Evolutionary conservation across 176 grass and related monocot genomes (phyloP), one percentile per base, ranked within the genome.

Genomic region (Dendrocalamus sinicus): DNA sequence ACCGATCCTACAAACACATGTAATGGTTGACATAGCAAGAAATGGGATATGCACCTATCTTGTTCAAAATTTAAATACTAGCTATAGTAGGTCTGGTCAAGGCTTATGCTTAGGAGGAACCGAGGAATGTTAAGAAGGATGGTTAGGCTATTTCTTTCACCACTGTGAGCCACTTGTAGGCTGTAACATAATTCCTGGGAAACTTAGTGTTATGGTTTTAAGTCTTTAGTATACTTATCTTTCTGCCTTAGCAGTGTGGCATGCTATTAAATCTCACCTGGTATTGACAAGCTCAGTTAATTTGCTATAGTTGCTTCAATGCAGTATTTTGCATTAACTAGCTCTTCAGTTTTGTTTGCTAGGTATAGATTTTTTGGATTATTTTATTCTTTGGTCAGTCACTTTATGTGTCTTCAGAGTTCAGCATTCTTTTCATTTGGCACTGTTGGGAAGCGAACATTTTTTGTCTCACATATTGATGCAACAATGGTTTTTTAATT

Each of bases 381-480:
- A 16, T 67, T 75, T 66, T 75, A 43, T 53, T 48, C 35, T 73
- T 12, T 61, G 15, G 52, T 46, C 8, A 5, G 23, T 81, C 50
- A 35, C 41, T 83, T 17, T 37, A 46, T 45, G 43, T 75, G 5
- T n/a, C 13, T 55, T 53, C 17, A 64, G n/a, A 80, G 44, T 53
- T 83, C 40, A 44, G n/a, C 19, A 57, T 79, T 79, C 9, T 79
- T 72, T 51, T 48, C 67, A 70, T 76, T 54, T 59, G 23, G 52
- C 37, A 45, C 78, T 24, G 2, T 12, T 57, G 19, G 51, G 62
- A 40, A 82, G 19, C 24, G 5, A 50, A 26, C 13, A 24, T 19
- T 60, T 87, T 75, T 69, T 67, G 11, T 48, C 20, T 47, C 71
- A 68, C 50, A 68, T 3, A 55, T 24, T 77, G 47, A 83, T 77